These are phyloP conservation scores for Sanghuangporus weigelae DNA, from an alignment of 1,284 basidiomycete genomes.

Conservation along the genomic window DNA sequence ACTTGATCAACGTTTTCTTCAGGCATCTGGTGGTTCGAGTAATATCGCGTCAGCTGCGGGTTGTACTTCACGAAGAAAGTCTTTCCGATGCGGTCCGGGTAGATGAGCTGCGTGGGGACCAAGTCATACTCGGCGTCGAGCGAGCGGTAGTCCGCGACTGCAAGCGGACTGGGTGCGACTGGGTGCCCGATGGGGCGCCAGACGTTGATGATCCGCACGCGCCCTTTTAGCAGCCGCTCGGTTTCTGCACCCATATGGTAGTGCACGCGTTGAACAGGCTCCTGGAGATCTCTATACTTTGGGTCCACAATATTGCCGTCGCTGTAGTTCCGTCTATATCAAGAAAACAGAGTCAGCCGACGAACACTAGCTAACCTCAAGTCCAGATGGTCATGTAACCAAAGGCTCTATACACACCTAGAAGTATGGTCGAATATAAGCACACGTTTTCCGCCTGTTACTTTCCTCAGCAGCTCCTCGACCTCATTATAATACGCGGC, in stretches of 20 bases:
- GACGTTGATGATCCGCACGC: constrained; percentile 52
- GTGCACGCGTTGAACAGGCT: constrained; percentile 34
- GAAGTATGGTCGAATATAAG: constrained; percentile 26
- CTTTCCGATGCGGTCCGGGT: constrained; percentile 30
- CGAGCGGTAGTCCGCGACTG: constrained; percentile 40
- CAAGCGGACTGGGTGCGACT: constrained; percentile 43
- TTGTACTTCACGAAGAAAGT: constrained; percentile 30
- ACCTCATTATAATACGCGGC: constrained; percentile 26
- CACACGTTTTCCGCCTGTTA: constrained; percentile 25
- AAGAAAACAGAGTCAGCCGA: not conserved
- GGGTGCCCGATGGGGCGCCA: constrained; percentile 46
- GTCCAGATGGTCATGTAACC: not conserved
- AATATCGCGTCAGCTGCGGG: constrained; percentile 29
- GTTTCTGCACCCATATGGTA: constrained; percentile 46
- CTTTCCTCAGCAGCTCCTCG: constrained; percentile 24
- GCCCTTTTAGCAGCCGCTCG: constrained; percentile 39
- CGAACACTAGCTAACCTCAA: not conserved
- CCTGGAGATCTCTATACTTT: not conserved
- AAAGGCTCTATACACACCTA: not conserved
- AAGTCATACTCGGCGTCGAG: constrained; percentile 32
- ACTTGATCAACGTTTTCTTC: constrained; percentile 27
- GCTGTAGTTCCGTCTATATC: not conserved
- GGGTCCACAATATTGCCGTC: not conserved
- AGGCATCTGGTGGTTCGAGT: constrained; percentile 26
- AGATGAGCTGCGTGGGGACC: constrained; percentile 30